A percentile compares a stretch with the other conserved stretches of the same genome.
These are phyloP conservation scores for Cotoneaster glaucophyllus DNA, from an alignment of 306 rosid genomes.

Conservation along the genomic window DNA sequence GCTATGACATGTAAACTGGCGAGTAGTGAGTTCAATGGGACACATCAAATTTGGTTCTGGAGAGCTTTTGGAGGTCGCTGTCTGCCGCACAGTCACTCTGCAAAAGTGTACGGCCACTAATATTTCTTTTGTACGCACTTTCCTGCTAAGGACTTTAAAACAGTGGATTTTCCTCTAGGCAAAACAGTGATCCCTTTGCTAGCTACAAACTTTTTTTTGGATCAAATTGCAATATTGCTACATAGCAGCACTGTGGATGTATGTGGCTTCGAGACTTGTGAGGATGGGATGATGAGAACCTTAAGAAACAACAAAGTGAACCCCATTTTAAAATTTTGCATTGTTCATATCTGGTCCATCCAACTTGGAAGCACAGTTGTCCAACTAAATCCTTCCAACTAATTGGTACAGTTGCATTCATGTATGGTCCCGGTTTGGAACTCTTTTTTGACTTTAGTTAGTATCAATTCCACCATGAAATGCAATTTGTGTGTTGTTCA, in stretches of 20 bases:
- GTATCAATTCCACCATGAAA: not conserved
- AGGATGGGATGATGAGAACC: not conserved
- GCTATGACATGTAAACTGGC: slow-evolving; percentile 29
- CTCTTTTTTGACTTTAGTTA: not conserved
- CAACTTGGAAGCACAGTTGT: not conserved
- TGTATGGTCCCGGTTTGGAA: not conserved
- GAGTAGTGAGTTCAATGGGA: slow-evolving; percentile 35
- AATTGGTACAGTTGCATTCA: not conserved
- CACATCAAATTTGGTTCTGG: slow-evolving; percentile 29
- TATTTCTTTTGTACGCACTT: not conserved
- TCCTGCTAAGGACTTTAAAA: not conserved
- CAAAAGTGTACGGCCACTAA: not conserved
- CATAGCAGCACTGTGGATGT: not conserved
- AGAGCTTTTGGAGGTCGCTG: not conserved
- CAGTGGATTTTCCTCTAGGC: not conserved
- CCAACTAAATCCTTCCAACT: slow-evolving; percentile 4
- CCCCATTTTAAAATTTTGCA: not conserved
- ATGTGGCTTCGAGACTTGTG: not conserved
- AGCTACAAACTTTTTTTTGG: not conserved
- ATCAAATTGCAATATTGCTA: not conserved
- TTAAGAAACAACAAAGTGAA: not conserved
- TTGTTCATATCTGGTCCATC: not conserved
- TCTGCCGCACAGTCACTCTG: not conserved
- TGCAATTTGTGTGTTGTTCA: not conserved
- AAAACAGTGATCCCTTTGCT: not conserved